phyloP scores from a whole-genome alignment of 805 yeast genomes.

The Hanseniaspora occidentalis region DNA sequence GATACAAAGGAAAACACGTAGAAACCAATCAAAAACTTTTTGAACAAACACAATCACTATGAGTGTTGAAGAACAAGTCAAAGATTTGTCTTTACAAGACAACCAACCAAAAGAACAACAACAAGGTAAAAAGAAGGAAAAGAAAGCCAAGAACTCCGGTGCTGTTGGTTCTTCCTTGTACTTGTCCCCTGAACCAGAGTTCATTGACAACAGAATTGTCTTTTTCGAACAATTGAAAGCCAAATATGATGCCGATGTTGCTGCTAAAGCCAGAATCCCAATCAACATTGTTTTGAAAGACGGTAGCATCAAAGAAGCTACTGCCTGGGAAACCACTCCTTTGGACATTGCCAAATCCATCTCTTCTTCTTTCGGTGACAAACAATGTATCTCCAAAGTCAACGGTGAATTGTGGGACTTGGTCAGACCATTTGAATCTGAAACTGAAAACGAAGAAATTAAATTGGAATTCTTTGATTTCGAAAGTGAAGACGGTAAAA shows the following conservation, averaged over 20 bases:
- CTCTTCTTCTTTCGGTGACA: slow-evolving; percentile 78
- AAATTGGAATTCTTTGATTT: slow-evolving; percentile 76
- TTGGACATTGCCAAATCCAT: slow-evolving; percentile 71
- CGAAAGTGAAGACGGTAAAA: slow-evolving; percentile 86
- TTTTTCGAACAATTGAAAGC: slow-evolving; percentile 72
- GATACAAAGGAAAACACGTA: neutral
- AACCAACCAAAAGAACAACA: slow-evolving; percentile 12
- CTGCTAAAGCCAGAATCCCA: slow-evolving; percentile 46
- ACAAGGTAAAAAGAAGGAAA: slow-evolving; percentile 28
- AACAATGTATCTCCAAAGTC: slow-evolving; percentile 83
- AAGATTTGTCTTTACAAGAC: slow-evolving; percentile 28
- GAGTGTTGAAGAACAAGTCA: slow-evolving; percentile 27
- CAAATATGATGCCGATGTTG: slow-evolving; percentile 60
- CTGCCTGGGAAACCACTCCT: slow-evolving; percentile 85
- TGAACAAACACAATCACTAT: slow-evolving; percentile 1
- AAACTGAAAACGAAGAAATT: slow-evolving; percentile 28
- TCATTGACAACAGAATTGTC: slow-evolving; percentile 64
- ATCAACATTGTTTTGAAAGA: slow-evolving; percentile 78
- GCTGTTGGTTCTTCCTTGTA: slow-evolving; percentile 19
- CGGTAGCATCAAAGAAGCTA: slow-evolving; percentile 67
- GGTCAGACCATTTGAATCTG: slow-evolving; percentile 80
- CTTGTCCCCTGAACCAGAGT: slow-evolving; percentile 72
- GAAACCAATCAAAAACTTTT: neutral
- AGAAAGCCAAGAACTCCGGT: slow-evolving; percentile 29
- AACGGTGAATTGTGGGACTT: slow-evolving; percentile 90